These are phyloP conservation scores for Aspergillus melleus DNA, from an alignment of 2,329 filamentous ascomycete genomes.

Conservation along the genomic window DNA sequence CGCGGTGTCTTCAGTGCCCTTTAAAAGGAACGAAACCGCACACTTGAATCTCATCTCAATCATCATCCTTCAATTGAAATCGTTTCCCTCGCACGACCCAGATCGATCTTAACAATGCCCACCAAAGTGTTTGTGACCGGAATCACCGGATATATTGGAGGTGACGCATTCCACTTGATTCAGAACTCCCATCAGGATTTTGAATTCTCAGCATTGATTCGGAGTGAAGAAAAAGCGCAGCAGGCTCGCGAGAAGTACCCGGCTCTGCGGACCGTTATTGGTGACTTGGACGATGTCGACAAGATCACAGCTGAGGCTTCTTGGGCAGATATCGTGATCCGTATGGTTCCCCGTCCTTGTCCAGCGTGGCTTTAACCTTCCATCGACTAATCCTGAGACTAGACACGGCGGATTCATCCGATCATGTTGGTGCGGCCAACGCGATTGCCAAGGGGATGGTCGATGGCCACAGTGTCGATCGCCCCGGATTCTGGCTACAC, in stretches of 20 bases:
- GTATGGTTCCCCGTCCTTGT: constrained; percentile 22
- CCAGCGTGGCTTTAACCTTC: too few species aligned
- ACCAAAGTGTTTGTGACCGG: constrained; percentile 29
- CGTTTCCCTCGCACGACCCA: too few species aligned
- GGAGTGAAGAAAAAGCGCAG: constrained; percentile 38
- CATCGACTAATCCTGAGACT: too few species aligned
- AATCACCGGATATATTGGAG: constrained; percentile 51
- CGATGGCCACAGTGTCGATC: constrained; percentile 43
- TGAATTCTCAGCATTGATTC: constrained; percentile 39
- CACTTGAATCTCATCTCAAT: too few species aligned
- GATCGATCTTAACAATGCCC: not conserved
- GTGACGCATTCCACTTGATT: constrained; percentile 47
- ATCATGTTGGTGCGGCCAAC: constrained; percentile 39
- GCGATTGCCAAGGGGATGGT: constrained; percentile 39
- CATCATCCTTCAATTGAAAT: too few species aligned
- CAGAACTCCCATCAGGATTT: constrained; percentile 42
- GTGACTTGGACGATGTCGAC: constrained; percentile 47
- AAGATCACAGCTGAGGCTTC: constrained; percentile 47
- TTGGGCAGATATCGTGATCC: constrained; percentile 53
- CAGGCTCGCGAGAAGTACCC: constrained; percentile 43
- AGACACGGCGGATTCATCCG: constrained; percentile 33
- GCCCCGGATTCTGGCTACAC: constrained; percentile 41
- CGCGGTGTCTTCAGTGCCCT: too few species aligned
- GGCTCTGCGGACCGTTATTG: constrained; percentile 52
- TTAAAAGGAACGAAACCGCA: too few species aligned